A percentile compares a stretch with the other conserved stretches of the same genome.
These are phyloP conservation scores for Cytospora piceicola DNA, from an alignment of 2,329 filamentous ascomycete species.

Conservation along the genomic window DNA sequence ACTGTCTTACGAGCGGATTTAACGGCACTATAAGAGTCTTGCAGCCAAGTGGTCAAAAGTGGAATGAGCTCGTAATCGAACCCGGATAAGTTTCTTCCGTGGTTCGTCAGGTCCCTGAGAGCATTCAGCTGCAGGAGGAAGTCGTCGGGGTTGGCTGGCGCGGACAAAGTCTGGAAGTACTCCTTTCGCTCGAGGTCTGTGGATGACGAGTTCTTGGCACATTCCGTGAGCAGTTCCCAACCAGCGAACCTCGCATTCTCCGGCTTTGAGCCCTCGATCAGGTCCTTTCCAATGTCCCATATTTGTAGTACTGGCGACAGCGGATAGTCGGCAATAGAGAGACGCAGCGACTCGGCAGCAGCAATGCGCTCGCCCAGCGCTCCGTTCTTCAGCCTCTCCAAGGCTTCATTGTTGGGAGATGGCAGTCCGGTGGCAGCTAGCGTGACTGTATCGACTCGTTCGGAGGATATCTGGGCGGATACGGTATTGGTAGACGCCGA, in stretches of 20 bases:
- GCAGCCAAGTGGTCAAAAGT: slow-evolving; percentile 64
- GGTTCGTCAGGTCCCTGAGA: slow-evolving; percentile 63
- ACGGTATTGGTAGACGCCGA: slow-evolving; percentile 42
- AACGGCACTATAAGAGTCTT: slow-evolving; percentile 57
- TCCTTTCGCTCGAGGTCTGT: slow-evolving; percentile 70
- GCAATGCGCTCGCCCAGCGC: slow-evolving; percentile 56
- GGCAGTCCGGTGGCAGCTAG: slow-evolving; percentile 48
- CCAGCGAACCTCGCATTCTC: slow-evolving; percentile 59
- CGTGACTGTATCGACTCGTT: slow-evolving; percentile 49
- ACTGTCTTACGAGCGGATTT: slow-evolving; percentile 54
- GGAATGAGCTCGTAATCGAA: slow-evolving; percentile 71
- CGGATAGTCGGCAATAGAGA: slow-evolving; percentile 61
- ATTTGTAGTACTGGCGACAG: slow-evolving; percentile 63
- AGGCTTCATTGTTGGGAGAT: slow-evolving; percentile 56
- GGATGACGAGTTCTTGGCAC: slow-evolving; percentile 63
- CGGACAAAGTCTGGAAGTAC: slow-evolving; percentile 66
- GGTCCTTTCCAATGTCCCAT: slow-evolving; percentile 68
- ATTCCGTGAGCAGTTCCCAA: slow-evolving; percentile 68
- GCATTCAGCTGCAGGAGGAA: slow-evolving; percentile 69
- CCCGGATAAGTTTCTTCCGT: slow-evolving; percentile 65
- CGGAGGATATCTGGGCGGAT: slow-evolving; percentile 46
- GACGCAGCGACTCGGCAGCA: slow-evolving; percentile 61
- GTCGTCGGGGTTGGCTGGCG: slow-evolving; percentile 61
- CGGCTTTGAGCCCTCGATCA: slow-evolving; percentile 63
- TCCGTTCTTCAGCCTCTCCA: slow-evolving; percentile 59